A percentile compares a stretch with the other conserved stretches of the same genome.
Evolutionary conservation across 2,329 filamentous ascomycete species (phyloP).

Genomic region (Chaetothyriales sp.): DNA sequence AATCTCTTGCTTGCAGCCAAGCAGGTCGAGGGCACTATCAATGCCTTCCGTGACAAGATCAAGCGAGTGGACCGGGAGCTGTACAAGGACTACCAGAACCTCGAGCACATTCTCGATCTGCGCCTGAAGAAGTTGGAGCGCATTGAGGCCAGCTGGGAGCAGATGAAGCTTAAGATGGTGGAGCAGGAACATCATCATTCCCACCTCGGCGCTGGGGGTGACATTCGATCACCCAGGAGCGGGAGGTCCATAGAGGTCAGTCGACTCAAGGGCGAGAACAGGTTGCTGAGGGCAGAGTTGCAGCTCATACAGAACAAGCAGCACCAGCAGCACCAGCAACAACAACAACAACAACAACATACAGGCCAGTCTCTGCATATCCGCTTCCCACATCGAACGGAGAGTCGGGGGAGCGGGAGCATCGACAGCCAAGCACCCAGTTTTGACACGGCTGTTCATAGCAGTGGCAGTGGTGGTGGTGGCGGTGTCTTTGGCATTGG

Average conservation of each 20-base stretch:
- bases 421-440: not conserved
- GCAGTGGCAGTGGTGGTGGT: conserved; percentile 8
- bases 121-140: conserved; percentile 75
- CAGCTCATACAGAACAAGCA: conserved; percentile 45
- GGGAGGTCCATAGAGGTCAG: conserved; percentile 37
- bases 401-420: conserved; percentile 5
- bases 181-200: conserved; percentile 9
- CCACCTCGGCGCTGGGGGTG: not conserved
- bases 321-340: conserved; percentile 11
- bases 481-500: conserved; percentile 16
- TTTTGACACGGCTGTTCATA: conserved; percentile 8
- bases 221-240: conserved; percentile 2
- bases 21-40: conserved; percentile 66
- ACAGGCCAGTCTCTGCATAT: not conserved
- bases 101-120: conserved; percentile 66
- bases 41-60: conserved; percentile 63
- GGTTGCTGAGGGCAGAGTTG: conserved; percentile 44
- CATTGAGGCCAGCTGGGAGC: conserved; percentile 64
- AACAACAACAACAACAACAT: conserved; percentile 10
- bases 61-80: conserved; percentile 75
- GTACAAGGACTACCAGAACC: conserved; percentile 74
- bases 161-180: conserved; percentile 27
- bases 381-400: conserved; percentile 4
- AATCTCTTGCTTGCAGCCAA: conserved; percentile 79
- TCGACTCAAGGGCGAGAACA: conserved; percentile 45